Evolutionary conservation across 225 moss, liverwort and hornwort genomes (phyloP), one percentile per base, ranked within the genome.

Genomic region (Antitrichia curtipendula): DNA sequence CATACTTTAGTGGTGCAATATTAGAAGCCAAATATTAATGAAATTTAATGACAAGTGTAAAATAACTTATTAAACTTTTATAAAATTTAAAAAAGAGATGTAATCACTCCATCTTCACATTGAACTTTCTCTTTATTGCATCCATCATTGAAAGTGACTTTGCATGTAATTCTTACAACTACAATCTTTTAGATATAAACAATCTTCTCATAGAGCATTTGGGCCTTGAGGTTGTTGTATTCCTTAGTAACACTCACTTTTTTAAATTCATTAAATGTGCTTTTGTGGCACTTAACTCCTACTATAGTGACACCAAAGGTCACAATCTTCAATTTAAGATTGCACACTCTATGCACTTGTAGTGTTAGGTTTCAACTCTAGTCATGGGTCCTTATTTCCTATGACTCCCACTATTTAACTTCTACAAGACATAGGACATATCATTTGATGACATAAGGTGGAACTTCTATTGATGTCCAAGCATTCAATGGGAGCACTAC

Each of bases 321-420:
- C 8, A 69, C 25, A 15, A 64, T 14, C 34, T 64, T 64, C 5
- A 50, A 50, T 50, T 3, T 64, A 34, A 64, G 1, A 34, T 10
- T 63, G 0, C 10, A 41, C 1, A 41, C 4, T 7, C 8, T 27
- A 27, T 2, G 0, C 15, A 25, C 8, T 2, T 24, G 0, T 2
- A 70, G 41, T 70, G 1, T 8, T 21, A 41, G 13, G 27, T 25
- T 70, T 3, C 8, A 41, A 27, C 1, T 70, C 0, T 27, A 70
- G 3, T 41, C 15, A 70, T 0, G 0, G 5, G 8, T 24, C 4
- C 2, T 14, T 4, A 62, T 62, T 13, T 4, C 8, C 20, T 19
- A 54, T 54, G 8, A 54, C 54, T 54, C 13, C 60, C 5, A 60
- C 28, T 11, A 28, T 3, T 5, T 60, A 60, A 14, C 28, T 29